These are phyloP conservation scores for Aspergillus chevalieri DNA, from an alignment of 2,329 filamentous ascomycete genomes.

Conservation along the genomic window DNA sequence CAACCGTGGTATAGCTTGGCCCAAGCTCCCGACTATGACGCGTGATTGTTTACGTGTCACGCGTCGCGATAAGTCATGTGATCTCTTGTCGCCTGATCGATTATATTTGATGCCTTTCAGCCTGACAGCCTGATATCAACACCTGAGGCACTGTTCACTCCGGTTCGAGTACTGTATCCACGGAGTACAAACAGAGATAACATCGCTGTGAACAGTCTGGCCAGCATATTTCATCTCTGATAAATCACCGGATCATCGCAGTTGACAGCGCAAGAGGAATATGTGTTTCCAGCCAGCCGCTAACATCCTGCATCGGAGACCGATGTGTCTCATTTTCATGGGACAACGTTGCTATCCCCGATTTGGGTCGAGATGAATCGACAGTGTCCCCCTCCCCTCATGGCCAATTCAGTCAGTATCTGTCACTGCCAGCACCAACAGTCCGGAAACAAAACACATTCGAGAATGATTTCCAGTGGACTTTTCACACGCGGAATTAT, in stretches of 20 bases:
- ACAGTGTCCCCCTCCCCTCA: background rate
- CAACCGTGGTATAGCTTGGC: slow-evolving; percentile 3
- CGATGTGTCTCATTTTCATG: background rate
- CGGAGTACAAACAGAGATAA: background rate
- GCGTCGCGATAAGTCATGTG: background rate
- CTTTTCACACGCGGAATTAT: background rate
- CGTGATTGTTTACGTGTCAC: slow-evolving; percentile 18
- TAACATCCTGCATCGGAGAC: background rate
- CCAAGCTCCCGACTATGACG: slow-evolving; percentile 16
- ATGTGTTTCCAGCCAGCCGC: background rate
- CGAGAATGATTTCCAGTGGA: background rate
- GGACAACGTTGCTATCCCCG: background rate
- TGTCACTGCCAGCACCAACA: background rate
- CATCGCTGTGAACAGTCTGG: too few species aligned
- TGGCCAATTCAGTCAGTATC: background rate
- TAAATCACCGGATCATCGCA: too few species aligned
- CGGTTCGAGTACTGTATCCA: background rate
- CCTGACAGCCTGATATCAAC: slow-evolving; percentile 9
- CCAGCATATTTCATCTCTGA: too few species aligned
- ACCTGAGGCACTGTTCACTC: background rate
- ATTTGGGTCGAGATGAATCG: background rate
- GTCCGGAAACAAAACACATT: background rate
- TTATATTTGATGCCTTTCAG: background rate
- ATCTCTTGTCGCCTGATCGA: background rate
- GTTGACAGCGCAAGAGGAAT: background rate